Percentiles rank a stretch among this genome's conserved stretches.
Evolutionary conservation across 768 basidiomycete species (phyloP).

Genomic region (Pleurotus salmoneostramineus): DNA sequence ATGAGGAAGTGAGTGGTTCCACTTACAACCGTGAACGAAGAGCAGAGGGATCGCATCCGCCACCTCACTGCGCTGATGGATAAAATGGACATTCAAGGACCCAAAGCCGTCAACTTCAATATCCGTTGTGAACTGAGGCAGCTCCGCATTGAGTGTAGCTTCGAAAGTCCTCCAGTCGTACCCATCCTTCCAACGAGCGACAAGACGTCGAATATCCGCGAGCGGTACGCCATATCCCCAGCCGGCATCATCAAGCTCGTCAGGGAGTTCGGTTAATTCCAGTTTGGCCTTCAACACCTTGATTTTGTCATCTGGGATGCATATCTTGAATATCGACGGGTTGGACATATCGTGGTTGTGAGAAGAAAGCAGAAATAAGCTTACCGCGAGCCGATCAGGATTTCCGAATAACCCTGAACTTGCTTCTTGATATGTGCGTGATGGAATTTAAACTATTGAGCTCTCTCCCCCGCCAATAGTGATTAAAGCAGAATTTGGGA

Average conservation of each 20-base stretch:
- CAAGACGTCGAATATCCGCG: slow-evolving; percentile 33
- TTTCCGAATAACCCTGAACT: no score
- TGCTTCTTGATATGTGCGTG: no score
- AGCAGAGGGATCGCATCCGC: slow-evolving; percentile 44
- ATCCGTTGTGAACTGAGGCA: slow-evolving; percentile 49
- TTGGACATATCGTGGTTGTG: neutral
- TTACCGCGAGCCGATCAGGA: no score
- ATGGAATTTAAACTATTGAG: no score
- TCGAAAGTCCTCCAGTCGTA: slow-evolving; percentile 49
- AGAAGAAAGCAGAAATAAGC: neutral
- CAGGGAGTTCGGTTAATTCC: slow-evolving; percentile 14
- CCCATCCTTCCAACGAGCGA: slow-evolving; percentile 33
- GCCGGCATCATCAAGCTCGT: slow-evolving; percentile 18
- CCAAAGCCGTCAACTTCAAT: slow-evolving; percentile 41
- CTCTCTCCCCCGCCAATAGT: no score
- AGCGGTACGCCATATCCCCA: slow-evolving; percentile 38
- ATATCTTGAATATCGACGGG: slow-evolving; percentile 14
- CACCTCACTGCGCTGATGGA: slow-evolving; percentile 40
- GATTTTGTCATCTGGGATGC: slow-evolving; percentile 14
- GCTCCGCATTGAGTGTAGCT: slow-evolving; percentile 38
- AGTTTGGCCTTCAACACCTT: slow-evolving; percentile 16
- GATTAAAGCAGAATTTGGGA: no score
- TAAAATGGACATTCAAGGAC: slow-evolving; percentile 46
- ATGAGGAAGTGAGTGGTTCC: neutral
- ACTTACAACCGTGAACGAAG: slow-evolving; percentile 51